Base-by-base conservation (phyloP, 208 protist species). In the Acanthamoeba castellanii region DNA sequence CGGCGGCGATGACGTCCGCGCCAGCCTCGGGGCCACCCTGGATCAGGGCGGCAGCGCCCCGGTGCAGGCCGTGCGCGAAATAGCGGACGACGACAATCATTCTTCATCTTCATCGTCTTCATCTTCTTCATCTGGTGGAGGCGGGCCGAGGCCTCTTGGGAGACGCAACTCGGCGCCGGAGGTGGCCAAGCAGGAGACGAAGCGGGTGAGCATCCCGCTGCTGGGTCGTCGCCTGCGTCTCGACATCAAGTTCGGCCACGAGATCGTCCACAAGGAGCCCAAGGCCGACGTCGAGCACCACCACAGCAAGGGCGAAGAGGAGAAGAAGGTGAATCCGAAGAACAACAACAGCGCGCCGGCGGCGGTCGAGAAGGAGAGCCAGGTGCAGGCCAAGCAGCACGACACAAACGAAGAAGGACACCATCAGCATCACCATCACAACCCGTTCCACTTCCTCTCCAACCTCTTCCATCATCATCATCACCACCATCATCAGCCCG, bases 401-500 rank as follows among this genome's bases (percentile, higher is more conserved):
- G 70, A 66, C 59, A 66, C 59, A n/a, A 22, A 66, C 59, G 59
- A 66, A 66, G 25, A 11, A 11, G 25, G 27, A 4, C 22, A 68
- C 27, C 61, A 68, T 27, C 16, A 45, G 13, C 16, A 32, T 0
- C 37, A 52, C 30, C 74, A 82, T 25, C 74, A 81, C 34, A 47
- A 25, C 22, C 74, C 74, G 74, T 82, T 82, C 74, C 74, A 82
- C 74, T 82, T 82, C 74, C 20, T 82, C 34, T 52, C 27, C 37
- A 42, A 82, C 74, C 42, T 82, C 16, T 82, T 82, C 74, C 74
- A 82, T 16, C 32, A 82, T 3, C 32, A 55, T 25, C 74, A 82
- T 22, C 74, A 82, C 25, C 32, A 82, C 0, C 34, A 82, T 1
- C 34, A 82, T 14, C 6, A 66, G 3, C 50, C n/a, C n/a, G n/a